phyloP scores from a whole-genome alignment of 1,139 yeast genomes.

The Scheffersomyces cryptocercus region DNA sequence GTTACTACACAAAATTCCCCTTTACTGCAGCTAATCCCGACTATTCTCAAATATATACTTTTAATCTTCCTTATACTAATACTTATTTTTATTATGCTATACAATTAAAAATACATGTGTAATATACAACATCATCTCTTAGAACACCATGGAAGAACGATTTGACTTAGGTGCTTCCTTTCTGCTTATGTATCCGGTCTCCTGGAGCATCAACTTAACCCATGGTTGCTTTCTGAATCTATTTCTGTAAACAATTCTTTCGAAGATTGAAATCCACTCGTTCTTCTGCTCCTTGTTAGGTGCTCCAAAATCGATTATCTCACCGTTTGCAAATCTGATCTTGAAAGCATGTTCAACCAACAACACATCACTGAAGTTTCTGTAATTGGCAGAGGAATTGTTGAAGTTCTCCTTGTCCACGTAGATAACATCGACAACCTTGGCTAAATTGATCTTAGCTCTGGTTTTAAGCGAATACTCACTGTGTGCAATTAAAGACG shows the following conservation, averaged over 20 bases:
- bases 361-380: slow-evolving; percentile 66
- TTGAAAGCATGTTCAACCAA: slow-evolving; percentile 65
- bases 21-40: no score
- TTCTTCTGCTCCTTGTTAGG: slow-evolving; percentile 56
- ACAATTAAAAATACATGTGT: no score
- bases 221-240: slow-evolving; percentile 67
- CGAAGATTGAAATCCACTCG: slow-evolving; percentile 57
- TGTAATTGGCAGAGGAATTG: slow-evolving; percentile 32
- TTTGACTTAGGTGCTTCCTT: no score
- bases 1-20: no score
- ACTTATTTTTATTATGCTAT: no score
- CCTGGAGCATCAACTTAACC: slow-evolving; percentile 53
- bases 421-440: slow-evolving; percentile 56
- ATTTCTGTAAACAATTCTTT: slow-evolving; percentile 53
- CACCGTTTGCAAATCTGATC: slow-evolving; percentile 65
- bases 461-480: slow-evolving; percentile 62
- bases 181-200: slow-evolving; percentile 1
- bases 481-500: slow-evolving; percentile 64
- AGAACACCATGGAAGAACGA: no score
- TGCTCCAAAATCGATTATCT: slow-evolving; percentile 68
- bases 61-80: no score
- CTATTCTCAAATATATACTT: no score
- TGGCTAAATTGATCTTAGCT: slow-evolving; percentile 65
- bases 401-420: slow-evolving; percentile 45
- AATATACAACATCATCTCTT: no score